phyloP scores from a whole-genome alignment of 2,329 filamentous ascomycete species.

The Blastomyces emzantsi region DNA sequence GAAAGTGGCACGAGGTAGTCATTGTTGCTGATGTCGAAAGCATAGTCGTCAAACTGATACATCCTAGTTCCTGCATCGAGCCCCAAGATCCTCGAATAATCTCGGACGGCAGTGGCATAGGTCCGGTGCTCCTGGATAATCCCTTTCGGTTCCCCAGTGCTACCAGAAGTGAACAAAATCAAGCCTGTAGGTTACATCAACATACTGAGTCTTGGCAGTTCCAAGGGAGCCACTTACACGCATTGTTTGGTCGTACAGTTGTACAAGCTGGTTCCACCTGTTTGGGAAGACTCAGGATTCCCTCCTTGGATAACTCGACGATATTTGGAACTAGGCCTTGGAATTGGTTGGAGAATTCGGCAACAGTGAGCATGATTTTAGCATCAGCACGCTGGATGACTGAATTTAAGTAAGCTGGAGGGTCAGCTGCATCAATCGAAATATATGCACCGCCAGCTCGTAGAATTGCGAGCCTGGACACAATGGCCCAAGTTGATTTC shows the following conservation, averaged over 20 bases:
- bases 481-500: constrained; percentile 13
- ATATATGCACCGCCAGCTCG: constrained; percentile 7
- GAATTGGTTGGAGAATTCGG: constrained; percentile 1
- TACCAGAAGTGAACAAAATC: constrained; percentile 9
- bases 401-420: constrained; percentile 1
- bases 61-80: constrained; percentile 5
- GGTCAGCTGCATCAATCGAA: constrained; percentile 7
- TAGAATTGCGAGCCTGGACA: constrained; percentile 2
- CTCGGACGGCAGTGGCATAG: constrained; percentile 5
- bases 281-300: constrained; percentile 6
- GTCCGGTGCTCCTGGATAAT: constrained; percentile 10
- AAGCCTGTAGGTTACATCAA: constrained; percentile 7
- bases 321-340: constrained; percentile 6
- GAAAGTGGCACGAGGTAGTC: constrained; percentile 55
- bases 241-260: constrained; percentile 6
- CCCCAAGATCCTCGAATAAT: constrained; percentile 1
- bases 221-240: background rate
- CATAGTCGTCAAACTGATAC: constrained; percentile 10
- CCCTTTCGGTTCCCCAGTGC: constrained; percentile 9
- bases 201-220: background rate
- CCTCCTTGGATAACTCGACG: constrained; percentile 6
- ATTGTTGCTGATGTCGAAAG: constrained; percentile 60
- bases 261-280: constrained; percentile 2
- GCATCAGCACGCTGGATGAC: constrained; percentile 2
- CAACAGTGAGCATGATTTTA: constrained; percentile 5